Evolutionary conservation across 2,329 filamentous ascomycete genomes (phyloP).

Genomic region (Paraphoma chrysanthemicola): DNA sequence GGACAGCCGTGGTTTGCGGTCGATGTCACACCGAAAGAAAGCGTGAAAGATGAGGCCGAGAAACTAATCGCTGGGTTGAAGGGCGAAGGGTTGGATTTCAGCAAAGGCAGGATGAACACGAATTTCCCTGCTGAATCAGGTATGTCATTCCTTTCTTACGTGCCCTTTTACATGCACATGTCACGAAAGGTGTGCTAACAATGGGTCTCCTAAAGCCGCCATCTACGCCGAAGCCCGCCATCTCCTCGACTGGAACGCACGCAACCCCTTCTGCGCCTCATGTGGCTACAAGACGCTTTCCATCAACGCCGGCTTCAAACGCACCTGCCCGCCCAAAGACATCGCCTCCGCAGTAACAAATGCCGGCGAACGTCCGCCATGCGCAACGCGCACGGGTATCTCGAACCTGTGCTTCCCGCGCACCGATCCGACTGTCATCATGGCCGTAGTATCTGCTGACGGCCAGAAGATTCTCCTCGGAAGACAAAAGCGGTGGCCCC

Average conservation of each 20-base stretch:
- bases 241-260: slow-evolving; percentile 90
- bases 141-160: slow-evolving; percentile 44
- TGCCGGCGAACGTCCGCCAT: slow-evolving; percentile 67
- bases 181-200: not conserved
- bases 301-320: slow-evolving; percentile 80
- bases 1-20: slow-evolving; percentile 89
- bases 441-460: slow-evolving; percentile 85
- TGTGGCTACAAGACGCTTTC: slow-evolving; percentile 86
- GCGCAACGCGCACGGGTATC: slow-evolving; percentile 81
- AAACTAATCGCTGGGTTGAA: slow-evolving; percentile 66
- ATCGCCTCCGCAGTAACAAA: slow-evolving; percentile 54
- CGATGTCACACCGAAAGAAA: slow-evolving; percentile 79
- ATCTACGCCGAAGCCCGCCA: slow-evolving; percentile 90
- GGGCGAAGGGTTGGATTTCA: slow-evolving; percentile 69
- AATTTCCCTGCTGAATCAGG: slow-evolving; percentile 67
- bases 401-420: slow-evolving; percentile 93
- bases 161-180: not conserved
- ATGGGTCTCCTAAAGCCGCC: slow-evolving; percentile 61
- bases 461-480: slow-evolving; percentile 82
- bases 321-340: slow-evolving; percentile 77
- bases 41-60: slow-evolving; percentile 67
- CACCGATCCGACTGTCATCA: slow-evolving; percentile 94
- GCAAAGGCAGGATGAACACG: slow-evolving; percentile 69
- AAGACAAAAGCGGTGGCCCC: slow-evolving; percentile 82
- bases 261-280: slow-evolving; percentile 89